Base-by-base conservation (phyloP, 371 early-diverging fungal species). In the Apophysomyces variabilis region DNA sequence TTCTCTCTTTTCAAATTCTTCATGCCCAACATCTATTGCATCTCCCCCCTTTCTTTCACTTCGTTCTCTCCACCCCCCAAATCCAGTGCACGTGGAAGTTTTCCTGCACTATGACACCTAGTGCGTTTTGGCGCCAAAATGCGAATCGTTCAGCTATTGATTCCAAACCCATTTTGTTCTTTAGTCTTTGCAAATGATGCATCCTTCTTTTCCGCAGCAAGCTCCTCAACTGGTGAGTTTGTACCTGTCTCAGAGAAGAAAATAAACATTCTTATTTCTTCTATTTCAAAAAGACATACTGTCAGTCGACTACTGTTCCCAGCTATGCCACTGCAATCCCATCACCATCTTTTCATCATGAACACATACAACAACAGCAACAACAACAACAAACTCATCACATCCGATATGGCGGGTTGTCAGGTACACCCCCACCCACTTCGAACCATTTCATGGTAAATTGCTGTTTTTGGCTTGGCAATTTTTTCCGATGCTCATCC, bases 61-160 rank as follows among this genome's bases (percentile, higher is more conserved):
- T 21, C 54, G 1, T 11, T 21, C 21, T 13, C 13, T 41, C 1
- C 41, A 41, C 54, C 54, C 54, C 54, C 54, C n/a, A 50, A 50
- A 50, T 50, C 32, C 54, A 50, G 21, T 50, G 21, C 54, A 50
- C 54, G 54, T 50, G 54, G 54, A 50, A 26, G 6, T 45, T 47
- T 50, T 50, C 54, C 54, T 50, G 54, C 54, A 50, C 21, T 26
- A 50, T 50, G 54, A 50, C 54, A 50, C 21, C 54, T 47, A 18
- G 9, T 50, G 21, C 21, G 16, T 50, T 50, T 9, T 26, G 54
- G 54, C 54, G 54, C 54, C 54, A 50, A 50, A 50, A 50, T 50
- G 54, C 21, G 9, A 50, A 50, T 50, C 16, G 8, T 11, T 21
- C 54, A 50, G 54, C 16, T 50, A 50, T 50, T 50, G 54, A 50